Percentiles rank a stretch among this genome's conserved stretches.
Conservation (phyloP, 2,329 filamentous ascomycete genomes). For the Ophiostoma australiae region DNA sequence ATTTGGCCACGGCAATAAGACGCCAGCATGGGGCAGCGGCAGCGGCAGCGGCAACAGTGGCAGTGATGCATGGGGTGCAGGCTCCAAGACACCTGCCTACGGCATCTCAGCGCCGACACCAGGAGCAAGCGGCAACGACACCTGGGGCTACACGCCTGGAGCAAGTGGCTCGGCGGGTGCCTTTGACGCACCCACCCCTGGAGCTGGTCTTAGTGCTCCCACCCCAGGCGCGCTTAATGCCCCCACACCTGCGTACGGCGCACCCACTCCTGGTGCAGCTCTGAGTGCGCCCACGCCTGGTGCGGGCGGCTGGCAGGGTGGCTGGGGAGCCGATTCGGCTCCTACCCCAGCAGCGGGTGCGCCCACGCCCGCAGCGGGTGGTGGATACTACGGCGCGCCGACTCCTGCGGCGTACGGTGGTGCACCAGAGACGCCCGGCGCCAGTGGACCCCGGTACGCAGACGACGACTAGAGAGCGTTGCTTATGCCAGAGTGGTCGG, state of each 20-base stretch:
- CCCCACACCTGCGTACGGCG: constrained; percentile 61
- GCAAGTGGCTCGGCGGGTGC: constrained; percentile 25
- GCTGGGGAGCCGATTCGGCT: constrained; percentile 58
- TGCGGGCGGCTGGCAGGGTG: constrained; percentile 54
- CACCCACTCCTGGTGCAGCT: constrained; percentile 54
- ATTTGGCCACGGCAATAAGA: constrained; percentile 64
- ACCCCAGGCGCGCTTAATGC: constrained; percentile 61
- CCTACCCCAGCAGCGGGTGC: constrained; percentile 62
- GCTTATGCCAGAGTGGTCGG: neutral
- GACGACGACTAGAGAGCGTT: constrained; percentile 43
- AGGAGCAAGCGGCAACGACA: constrained; percentile 39
- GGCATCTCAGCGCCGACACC: constrained; percentile 56
- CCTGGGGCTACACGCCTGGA: constrained; percentile 28
- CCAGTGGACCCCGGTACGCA: constrained; percentile 51
- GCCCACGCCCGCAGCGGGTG: constrained; percentile 64
- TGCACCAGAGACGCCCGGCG: constrained; percentile 57
- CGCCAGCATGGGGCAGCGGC: constrained; percentile 52
- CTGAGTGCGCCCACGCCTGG: constrained; percentile 65
- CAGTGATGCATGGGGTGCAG: constrained; percentile 32
- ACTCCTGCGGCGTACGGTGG: constrained; percentile 59
- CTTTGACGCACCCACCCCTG: constrained; percentile 68
- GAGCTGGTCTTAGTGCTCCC: constrained; percentile 53
- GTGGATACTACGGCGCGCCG: constrained; percentile 52
- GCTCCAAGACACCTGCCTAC: constrained; percentile 75
- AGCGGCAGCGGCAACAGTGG: constrained; percentile 28